Evolutionary conservation across 176 grass and related monocot species (phyloP).

Genomic region (Carex cristatella): DNA sequence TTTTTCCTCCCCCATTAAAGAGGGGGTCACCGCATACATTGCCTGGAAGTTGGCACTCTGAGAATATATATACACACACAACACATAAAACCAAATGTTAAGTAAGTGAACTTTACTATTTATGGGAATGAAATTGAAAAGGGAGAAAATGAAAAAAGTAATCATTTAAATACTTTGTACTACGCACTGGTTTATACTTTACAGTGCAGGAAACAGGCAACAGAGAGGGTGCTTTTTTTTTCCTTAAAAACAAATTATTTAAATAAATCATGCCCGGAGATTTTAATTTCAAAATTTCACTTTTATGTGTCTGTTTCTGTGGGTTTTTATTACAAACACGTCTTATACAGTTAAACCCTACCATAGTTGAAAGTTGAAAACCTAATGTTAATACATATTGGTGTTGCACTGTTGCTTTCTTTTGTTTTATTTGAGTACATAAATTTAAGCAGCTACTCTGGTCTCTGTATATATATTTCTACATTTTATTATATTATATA

Average conservation of each 20-base stretch:
- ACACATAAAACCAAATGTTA: not conserved
- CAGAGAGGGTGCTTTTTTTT: not conserved
- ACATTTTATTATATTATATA: not conserved
- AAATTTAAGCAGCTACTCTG: not conserved
- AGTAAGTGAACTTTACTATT: too few relatives aligned
- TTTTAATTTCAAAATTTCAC: not conserved
- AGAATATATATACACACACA: not conserved
- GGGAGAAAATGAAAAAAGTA: not conserved
- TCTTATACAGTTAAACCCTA: not conserved
- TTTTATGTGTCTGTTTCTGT: not conserved
- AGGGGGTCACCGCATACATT: slow-evolving; percentile 33
- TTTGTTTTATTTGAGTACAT: not conserved
- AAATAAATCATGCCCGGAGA: not conserved
- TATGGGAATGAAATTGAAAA: not conserved
- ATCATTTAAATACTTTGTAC: not conserved
- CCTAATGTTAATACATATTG: not conserved
- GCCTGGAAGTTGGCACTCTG: slow-evolving; percentile 1
- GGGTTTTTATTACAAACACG: not conserved
- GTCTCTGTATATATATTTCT: not conserved
- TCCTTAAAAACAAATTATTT: not conserved
- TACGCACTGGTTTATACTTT: not conserved
- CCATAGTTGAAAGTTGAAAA: not conserved
- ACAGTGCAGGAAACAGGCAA: not conserved
- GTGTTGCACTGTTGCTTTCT: not conserved
- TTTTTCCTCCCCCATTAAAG: slow-evolving; percentile 59